These are phyloP conservation scores for Mycena galericulata DNA, from an alignment of 768 basidiomycete species.

Conservation along the genomic window DNA sequence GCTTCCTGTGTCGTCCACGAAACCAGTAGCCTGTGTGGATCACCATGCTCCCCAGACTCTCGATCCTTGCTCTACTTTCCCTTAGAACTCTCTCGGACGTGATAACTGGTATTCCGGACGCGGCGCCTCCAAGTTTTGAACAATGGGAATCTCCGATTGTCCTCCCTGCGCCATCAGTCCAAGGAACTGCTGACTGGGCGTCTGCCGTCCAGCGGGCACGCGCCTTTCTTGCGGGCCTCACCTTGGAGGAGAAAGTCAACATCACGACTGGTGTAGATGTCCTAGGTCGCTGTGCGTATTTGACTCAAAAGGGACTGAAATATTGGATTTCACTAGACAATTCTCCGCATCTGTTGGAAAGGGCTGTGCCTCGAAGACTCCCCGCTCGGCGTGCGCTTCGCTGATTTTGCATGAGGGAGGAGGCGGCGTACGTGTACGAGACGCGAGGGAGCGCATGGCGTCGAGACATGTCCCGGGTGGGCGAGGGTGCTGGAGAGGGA, in stretches of 20 bases:
- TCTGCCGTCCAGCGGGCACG: slow-evolving; percentile 8
- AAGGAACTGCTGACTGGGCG: slow-evolving; percentile 15
- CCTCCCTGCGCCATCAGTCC: slow-evolving; percentile 7
- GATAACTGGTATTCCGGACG: slow-evolving; percentile 25
- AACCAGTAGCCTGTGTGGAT: not conserved
- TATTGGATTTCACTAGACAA: slow-evolving; percentile 39
- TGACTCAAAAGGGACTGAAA: too few species aligned
- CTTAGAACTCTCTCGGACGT: slow-evolving; percentile 11
- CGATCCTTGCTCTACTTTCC: not conserved
- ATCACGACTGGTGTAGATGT: slow-evolving; percentile 41
- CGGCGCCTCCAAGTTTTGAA: slow-evolving; percentile 23
- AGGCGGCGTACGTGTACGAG: not conserved
- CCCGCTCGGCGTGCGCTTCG: slow-evolving; percentile 68
- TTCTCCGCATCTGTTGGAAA: slow-evolving; percentile 37
- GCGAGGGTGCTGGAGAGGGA: not conserved
- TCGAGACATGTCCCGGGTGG: not conserved
- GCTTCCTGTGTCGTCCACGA: not conserved
- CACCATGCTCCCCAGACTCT: not conserved
- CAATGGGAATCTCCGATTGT: slow-evolving; percentile 22
- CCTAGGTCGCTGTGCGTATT: slow-evolving; percentile 40
- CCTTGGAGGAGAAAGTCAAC: slow-evolving; percentile 43
- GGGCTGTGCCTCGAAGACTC: slow-evolving; percentile 54
- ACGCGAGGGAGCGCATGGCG: not conserved
- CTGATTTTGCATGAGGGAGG: slow-evolving; percentile 58
- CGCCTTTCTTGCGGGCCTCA: slow-evolving; percentile 30